phyloP scores from a whole-genome alignment of 768 basidiomycete genomes.

The Serendipita sp. region DNA sequence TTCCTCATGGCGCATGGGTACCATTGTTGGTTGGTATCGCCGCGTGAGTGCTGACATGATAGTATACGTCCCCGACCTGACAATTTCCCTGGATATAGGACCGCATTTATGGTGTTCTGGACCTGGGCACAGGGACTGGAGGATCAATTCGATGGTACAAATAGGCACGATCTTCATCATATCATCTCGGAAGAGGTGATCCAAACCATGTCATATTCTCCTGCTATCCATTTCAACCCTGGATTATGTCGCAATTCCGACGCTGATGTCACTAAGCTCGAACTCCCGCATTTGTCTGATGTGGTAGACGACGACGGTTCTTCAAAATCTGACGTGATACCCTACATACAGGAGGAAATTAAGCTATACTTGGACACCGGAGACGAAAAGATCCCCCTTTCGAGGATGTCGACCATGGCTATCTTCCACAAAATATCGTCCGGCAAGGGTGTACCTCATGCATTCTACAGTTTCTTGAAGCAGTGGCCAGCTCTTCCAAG shows the following conservation, averaged over 20 bases:
- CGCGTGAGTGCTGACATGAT: conserved; percentile 35
- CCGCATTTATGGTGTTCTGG: conserved; percentile 38
- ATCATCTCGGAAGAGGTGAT: conserved; percentile 30
- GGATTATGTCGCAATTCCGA: background rate
- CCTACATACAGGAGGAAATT: background rate
- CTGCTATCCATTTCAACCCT: background rate
- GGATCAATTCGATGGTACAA: conserved; percentile 40
- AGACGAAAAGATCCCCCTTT: conserved; percentile 16
- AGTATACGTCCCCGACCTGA: conserved; percentile 32
- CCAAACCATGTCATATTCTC: conserved; percentile 20
- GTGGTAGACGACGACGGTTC: background rate
- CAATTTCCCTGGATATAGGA: conserved; percentile 14
- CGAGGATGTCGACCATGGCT: conserved; percentile 34
- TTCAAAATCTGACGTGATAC: no score
- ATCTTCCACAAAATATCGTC: conserved; percentile 36
- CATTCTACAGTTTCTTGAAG: no score
- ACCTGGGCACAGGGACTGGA: conserved; percentile 46
- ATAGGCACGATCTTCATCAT: conserved; percentile 18
- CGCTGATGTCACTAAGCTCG: conserved; percentile 8
- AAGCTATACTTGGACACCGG: conserved; percentile 17
- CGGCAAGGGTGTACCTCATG: no score
- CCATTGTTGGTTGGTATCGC: no score
- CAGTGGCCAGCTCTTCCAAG: no score
- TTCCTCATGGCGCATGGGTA: no score
- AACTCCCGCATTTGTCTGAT: conserved; percentile 11